phyloP scores from a whole-genome alignment of 2,329 filamentous ascomycete species.

The Cordyceps javanica region DNA sequence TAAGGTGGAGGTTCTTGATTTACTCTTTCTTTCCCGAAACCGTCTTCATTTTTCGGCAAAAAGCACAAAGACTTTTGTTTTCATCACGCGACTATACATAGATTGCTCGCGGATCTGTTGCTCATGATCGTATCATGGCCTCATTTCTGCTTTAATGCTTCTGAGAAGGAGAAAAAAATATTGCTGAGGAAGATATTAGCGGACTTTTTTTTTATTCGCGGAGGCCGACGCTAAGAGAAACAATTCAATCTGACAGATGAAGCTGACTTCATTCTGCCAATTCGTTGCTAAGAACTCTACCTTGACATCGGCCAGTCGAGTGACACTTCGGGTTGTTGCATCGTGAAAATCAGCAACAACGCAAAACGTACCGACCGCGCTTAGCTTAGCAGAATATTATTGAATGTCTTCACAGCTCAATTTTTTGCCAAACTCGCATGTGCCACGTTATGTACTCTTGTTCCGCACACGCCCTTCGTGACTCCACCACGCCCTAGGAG shows the following conservation, averaged over 20 bases:
- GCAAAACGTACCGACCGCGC: neutral
- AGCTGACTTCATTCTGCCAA: neutral
- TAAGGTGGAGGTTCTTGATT: conserved; percentile 23
- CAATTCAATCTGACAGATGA: neutral
- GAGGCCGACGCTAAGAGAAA: neutral
- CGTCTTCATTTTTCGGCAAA: conserved; percentile 24
- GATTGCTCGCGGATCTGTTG: conserved; percentile 29
- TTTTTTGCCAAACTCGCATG: neutral
- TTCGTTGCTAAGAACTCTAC: neutral
- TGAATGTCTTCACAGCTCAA: neutral
- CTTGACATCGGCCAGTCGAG: neutral
- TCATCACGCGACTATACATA: conserved; percentile 34
- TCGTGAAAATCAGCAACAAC: neutral
- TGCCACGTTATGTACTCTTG: neutral
- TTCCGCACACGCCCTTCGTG: neutral
- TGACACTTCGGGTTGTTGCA: neutral
- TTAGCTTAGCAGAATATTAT: neutral
- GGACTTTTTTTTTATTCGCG: conserved; percentile 2
- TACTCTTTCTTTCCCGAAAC: conserved; percentile 21
- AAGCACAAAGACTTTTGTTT: conserved; percentile 31
- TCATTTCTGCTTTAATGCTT: conserved; percentile 25
- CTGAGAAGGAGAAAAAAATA: conserved; percentile 19
- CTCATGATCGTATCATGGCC: conserved; percentile 6
- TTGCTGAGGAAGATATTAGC: conserved; percentile 16
- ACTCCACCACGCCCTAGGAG: neutral